Evolutionary conservation across 2,329 filamentous ascomycete genomes (phyloP).

Genomic region (Epichloe typhina): DNA sequence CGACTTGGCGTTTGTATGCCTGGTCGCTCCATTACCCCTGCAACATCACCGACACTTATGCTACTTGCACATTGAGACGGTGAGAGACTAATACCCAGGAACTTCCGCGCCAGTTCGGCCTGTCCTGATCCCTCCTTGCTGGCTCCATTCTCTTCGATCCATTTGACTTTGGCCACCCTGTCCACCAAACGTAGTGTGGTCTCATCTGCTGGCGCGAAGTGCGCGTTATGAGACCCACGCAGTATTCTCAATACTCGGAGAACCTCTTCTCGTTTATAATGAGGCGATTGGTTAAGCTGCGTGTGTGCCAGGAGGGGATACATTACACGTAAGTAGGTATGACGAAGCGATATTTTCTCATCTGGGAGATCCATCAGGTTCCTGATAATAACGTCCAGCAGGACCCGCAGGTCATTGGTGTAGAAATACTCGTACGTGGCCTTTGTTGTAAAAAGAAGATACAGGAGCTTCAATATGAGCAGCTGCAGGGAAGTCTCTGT

Average conservation of each 20-base stretch:
- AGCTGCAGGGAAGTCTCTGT: conserved; percentile 88
- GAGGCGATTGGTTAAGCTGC: conserved; percentile 70
- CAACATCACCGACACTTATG: conserved; percentile 65
- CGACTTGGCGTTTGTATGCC: conserved; percentile 70
- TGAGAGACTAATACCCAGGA: conserved; percentile 60
- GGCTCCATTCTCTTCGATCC: conserved; percentile 40
- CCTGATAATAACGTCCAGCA: conserved; percentile 89
- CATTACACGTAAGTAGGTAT: conserved; percentile 88
- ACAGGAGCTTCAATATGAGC: conserved; percentile 90
- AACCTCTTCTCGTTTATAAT: conserved; percentile 87
- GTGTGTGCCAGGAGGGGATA: conserved; percentile 86
- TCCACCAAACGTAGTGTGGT: conserved; percentile 67
- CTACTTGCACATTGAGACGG: conserved; percentile 54
- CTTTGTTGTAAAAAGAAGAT: conserved; percentile 84
- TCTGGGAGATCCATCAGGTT: conserved; percentile 93
- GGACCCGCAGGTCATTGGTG: conserved; percentile 87
- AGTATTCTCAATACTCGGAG: conserved; percentile 62
- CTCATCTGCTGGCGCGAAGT: conserved; percentile 71
- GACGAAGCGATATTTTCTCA: conserved; percentile 62
- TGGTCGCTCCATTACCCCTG: conserved; percentile 67
- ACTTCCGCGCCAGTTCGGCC: conserved; percentile 39
- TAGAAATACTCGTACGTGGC: conserved; percentile 97
- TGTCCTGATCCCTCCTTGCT: conserved; percentile 21
- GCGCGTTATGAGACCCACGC: conserved; percentile 46
- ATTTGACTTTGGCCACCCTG: conserved; percentile 59